Evolutionary conservation across 805 yeast genomes (phyloP).

Genomic region (Starmerella potacharoeniae): DNA sequence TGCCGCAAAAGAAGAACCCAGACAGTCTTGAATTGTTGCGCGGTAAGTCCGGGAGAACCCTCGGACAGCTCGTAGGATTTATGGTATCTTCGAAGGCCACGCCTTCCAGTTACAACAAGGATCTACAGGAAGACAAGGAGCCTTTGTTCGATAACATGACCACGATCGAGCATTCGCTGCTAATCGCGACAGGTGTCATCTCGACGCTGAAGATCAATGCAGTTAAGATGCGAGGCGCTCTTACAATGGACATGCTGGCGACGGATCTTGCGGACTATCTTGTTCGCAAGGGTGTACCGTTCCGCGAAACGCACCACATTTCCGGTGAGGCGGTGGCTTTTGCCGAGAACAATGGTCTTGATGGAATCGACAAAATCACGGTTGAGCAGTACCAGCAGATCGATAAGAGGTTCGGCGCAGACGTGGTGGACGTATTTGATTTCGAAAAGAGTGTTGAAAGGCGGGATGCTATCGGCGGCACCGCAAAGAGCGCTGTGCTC

Average conservation of each 20-base stretch:
- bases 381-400: constrained; percentile 68
- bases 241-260: constrained; percentile 98
- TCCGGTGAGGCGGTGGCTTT: constrained; percentile 93
- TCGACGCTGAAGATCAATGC: constrained; percentile 69
- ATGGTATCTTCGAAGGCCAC: constrained; percentile 94
- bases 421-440: constrained; percentile 75
- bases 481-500: constrained; percentile 81
- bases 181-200: constrained; percentile 92
- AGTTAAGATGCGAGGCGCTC: constrained; percentile 70
- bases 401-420: constrained; percentile 68
- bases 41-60: constrained; percentile 95
- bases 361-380: constrained; percentile 78
- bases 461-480: constrained; percentile 94
- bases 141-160: constrained; percentile 86
- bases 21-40: constrained; percentile 89
- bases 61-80: constrained; percentile 90
- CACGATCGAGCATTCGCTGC: constrained; percentile 86
- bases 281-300: constrained; percentile 96
- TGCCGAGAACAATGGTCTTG: constrained; percentile 66
- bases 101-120: constrained; percentile 96
- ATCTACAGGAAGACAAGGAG: constrained; percentile 98
- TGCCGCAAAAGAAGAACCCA: constrained; percentile 99
- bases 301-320: constrained; percentile 97
- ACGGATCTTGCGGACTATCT: constrained; percentile 96
- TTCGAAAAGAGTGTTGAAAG: constrained; percentile 93